A percentile compares a stretch with the other conserved stretches of the same genome.
Evolutionary conservation across 1,284 basidiomycete genomes (phyloP).

Genomic region (Golubevia pallescens): DNA sequence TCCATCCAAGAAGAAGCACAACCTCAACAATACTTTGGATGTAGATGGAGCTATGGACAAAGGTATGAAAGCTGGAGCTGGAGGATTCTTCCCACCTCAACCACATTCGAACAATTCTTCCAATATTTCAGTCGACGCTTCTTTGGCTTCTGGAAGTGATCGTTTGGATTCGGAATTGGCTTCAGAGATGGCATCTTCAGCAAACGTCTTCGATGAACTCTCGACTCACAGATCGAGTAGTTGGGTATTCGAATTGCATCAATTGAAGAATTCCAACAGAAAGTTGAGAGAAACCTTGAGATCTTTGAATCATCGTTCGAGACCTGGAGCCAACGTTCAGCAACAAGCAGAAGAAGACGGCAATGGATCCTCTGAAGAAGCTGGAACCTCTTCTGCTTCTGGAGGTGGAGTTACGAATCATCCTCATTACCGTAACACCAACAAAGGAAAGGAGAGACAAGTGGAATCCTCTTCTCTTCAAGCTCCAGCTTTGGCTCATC

Average conservation of each 20-base stretch:
- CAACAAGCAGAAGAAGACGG: neutral
- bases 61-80: neutral
- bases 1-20: neutral
- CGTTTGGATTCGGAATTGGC: neutral
- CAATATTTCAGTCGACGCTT: neutral
- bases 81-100: neutral
- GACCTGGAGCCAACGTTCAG: too few species aligned
- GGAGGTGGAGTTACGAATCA: neutral
- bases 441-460: neutral
- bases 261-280: constrained; percentile 53
- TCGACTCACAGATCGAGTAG: constrained; percentile 38
- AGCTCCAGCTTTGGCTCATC: neutral
- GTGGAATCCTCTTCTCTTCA: neutral
- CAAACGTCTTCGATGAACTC: constrained; percentile 44
- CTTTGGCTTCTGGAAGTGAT: neutral
- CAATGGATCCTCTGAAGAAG: neutral
- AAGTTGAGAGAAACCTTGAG: constrained; percentile 28
- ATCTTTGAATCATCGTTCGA: neutral
- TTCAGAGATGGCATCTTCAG: neutral
- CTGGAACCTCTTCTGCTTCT: neutral
- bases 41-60: neutral
- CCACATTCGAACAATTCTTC: neutral
- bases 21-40: neutral
- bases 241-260: constrained; percentile 56
- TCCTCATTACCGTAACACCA: neutral